Percentiles rank a stretch among this genome's conserved stretches.
Evolutionary conservation across 2,329 filamentous ascomycete species (phyloP).

Genomic region (Penicillium sp.): DNA sequence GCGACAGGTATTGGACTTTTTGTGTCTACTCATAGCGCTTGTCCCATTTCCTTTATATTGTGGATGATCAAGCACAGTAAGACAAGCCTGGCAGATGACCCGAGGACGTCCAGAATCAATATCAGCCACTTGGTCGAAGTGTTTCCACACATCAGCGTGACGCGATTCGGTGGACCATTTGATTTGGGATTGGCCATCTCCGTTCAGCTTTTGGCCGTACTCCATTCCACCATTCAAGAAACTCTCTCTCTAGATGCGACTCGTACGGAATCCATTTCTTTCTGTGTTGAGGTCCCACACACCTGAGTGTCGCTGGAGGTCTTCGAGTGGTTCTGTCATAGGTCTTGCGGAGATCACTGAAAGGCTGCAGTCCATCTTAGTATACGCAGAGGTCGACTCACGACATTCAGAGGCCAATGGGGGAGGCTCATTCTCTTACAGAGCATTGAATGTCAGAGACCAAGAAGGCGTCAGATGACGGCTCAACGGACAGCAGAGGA

Average conservation of each 20-base stretch:
- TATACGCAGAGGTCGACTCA: neutral
- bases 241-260: neutral
- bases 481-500: slow-evolving; percentile 1
- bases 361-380: slow-evolving; percentile 5
- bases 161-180: slow-evolving; percentile 9
- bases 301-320: neutral
- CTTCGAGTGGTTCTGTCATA: slow-evolving; percentile 3
- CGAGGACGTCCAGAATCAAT: slow-evolving; percentile 3
- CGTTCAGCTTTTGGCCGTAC: slow-evolving; percentile 4
- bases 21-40: slow-evolving; percentile 3
- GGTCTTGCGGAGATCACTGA: neutral
- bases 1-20: slow-evolving; percentile 7
- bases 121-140: slow-evolving; percentile 12
- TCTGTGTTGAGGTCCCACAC: slow-evolving; percentile 4
- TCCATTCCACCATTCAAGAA: slow-evolving; percentile 6
- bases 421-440: neutral
- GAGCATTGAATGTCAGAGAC: slow-evolving; percentile 6
- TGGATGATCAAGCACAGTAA: slow-evolving; percentile 3
- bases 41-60: slow-evolving; percentile 2
- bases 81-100: slow-evolving; percentile 2
- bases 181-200: slow-evolving; percentile 2
- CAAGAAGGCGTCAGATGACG: slow-evolving; percentile 3
- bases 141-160: slow-evolving; percentile 6
- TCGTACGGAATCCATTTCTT: slow-evolving; percentile 7
- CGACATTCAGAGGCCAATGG: neutral